Evolutionary conservation across 352 stramenopile species (phyloP).

Genomic region (Pythium dissimile): DNA sequence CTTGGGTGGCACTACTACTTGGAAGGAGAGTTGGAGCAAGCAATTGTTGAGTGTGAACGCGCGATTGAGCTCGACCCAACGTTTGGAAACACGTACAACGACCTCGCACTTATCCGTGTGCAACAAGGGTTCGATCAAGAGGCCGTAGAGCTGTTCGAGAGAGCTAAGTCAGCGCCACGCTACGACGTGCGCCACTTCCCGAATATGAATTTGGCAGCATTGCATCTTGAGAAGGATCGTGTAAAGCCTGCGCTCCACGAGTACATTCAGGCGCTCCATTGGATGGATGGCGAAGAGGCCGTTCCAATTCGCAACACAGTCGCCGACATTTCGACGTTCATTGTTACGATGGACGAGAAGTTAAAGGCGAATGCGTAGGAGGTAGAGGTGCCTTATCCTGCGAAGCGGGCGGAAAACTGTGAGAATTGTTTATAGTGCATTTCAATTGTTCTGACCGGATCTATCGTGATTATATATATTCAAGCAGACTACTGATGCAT

Average conservation of each 20-base stretch:
- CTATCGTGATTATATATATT: too few species aligned
- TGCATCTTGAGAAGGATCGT: constrained; percentile 61
- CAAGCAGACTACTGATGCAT: not conserved
- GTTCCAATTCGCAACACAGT: constrained; percentile 66
- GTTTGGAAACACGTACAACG: constrained; percentile 74
- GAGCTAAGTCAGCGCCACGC: constrained; percentile 49
- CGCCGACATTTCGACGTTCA: constrained; percentile 57
- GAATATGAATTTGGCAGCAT: constrained; percentile 55
- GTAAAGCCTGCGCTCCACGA: constrained; percentile 63
- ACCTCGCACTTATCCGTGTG: constrained; percentile 60
- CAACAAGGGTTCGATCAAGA: constrained; percentile 57
- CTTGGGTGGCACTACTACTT: constrained; percentile 69
- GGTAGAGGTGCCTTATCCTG: not conserved
- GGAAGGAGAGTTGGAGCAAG: constrained; percentile 50
- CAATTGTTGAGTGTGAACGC: constrained; percentile 47
- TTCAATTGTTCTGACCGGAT: not conserved
- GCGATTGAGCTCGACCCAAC: constrained; percentile 64
- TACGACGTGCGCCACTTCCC: constrained; percentile 73
- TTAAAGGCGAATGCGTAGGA: constrained; percentile 4
- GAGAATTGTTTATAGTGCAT: not conserved
- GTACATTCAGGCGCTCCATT: constrained; percentile 75
- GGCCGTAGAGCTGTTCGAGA: constrained; percentile 54
- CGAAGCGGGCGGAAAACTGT: not conserved
- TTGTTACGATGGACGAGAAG: constrained; percentile 48
- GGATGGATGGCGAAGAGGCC: constrained; percentile 55